Evolutionary conservation across 129 eudicot species (phyloP).

Genomic region (Lactuca saligna): DNA sequence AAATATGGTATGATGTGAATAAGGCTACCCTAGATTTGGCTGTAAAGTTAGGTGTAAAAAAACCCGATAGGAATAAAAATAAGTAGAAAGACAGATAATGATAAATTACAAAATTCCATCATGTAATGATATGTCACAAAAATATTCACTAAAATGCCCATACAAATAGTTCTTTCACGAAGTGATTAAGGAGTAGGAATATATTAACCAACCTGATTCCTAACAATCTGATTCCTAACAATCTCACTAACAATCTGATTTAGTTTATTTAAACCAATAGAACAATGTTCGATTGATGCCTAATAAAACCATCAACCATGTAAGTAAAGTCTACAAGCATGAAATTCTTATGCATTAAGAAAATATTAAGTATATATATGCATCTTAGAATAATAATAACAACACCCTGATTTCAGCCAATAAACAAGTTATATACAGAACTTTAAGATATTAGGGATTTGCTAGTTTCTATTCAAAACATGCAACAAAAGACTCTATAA

Average conservation of each 20-base stretch:
- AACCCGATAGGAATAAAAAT: not conserved
- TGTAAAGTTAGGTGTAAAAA: too few relatives aligned
- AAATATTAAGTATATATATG: constrained; percentile 2
- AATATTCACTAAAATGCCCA: not conserved
- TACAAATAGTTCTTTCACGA: not conserved
- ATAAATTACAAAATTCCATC: not conserved
- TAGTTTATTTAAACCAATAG: constrained; percentile 88
- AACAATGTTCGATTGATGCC: constrained; percentile 82
- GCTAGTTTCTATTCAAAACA: not conserved
- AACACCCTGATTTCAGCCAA: too few relatives aligned
- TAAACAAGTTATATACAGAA: not conserved
- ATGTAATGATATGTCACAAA: too few relatives aligned
- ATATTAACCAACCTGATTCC: constrained; percentile 72
- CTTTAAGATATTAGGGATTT: not conserved
- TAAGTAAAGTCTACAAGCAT: constrained; percentile 19
- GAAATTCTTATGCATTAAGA: constrained; percentile 10
- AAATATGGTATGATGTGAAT: constrained; percentile 87
- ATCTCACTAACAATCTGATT: too few relatives aligned
- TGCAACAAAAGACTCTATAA: not conserved
- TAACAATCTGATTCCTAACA: too few relatives aligned
- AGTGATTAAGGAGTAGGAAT: not conserved
- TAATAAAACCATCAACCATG: constrained; percentile 34
- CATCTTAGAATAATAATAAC: too few relatives aligned
- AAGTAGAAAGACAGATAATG: constrained; percentile 2
- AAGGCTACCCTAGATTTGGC: constrained; percentile 93